Conservation (phyloP, 169 alveolate species). For the Babesia gibsoni region DNA sequence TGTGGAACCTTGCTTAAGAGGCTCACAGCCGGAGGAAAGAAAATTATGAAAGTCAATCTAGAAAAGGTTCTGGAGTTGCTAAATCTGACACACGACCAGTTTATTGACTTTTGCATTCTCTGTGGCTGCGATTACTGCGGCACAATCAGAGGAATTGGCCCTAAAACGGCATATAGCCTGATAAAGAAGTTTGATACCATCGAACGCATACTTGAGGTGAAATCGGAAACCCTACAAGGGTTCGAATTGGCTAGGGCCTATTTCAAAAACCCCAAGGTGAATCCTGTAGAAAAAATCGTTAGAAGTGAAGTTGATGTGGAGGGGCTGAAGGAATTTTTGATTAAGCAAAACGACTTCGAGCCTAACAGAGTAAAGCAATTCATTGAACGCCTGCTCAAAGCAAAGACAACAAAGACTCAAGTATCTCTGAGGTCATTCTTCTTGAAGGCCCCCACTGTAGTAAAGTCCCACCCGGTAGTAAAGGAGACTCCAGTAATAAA, state of each 20-base stretch:
- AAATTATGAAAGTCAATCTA: slow-evolving; percentile 71
- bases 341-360: slow-evolving; percentile 74
- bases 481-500: no score
- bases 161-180: slow-evolving; percentile 91
- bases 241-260: slow-evolving; percentile 76
- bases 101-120: slow-evolving; percentile 95
- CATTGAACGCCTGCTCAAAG: slow-evolving; percentile 65
- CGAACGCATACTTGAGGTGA: slow-evolving; percentile 81
- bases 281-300: slow-evolving; percentile 49
- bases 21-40: slow-evolving; percentile 66
- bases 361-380: slow-evolving; percentile 75
- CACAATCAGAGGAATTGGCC: slow-evolving; percentile 92
- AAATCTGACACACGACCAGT: slow-evolving; percentile 86
- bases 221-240: slow-evolving; percentile 72
- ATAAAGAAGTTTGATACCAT: slow-evolving; percentile 84
- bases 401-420: slow-evolving; percentile 63
- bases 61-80: slow-evolving; percentile 75
- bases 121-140: slow-evolving; percentile 98
- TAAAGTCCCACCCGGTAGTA: background rate
- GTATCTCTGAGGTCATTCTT: slow-evolving; percentile 50
- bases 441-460: background rate
- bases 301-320: slow-evolving; percentile 74
- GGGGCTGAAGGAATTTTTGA: slow-evolving; percentile 76
- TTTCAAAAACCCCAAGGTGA: slow-evolving; percentile 73
- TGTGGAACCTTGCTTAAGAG: slow-evolving; percentile 79